Conservation (phyloP, 495 filamentous ascomycete genomes). For the Aspergillus coremiiformis region DNA sequence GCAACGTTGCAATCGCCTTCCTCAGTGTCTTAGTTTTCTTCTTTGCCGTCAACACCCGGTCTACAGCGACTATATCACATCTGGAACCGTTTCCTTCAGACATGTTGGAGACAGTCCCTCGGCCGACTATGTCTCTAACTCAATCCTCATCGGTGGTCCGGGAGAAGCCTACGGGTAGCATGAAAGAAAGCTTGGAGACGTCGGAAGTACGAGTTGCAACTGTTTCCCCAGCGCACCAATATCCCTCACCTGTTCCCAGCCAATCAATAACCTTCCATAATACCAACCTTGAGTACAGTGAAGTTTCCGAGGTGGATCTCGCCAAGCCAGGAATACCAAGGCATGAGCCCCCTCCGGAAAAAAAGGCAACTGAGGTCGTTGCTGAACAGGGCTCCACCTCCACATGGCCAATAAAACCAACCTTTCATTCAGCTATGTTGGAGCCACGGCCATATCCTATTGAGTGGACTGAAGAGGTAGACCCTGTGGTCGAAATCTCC, state of each 20-base stretch:
- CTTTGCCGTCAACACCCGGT: constrained; percentile 32
- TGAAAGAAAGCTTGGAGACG: background rate
- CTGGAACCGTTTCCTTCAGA: constrained; percentile 16
- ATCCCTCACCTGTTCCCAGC: background rate
- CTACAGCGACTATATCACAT: constrained; percentile 9
- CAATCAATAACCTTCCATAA: background rate
- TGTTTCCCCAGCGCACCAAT: background rate
- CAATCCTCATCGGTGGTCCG: constrained; percentile 1
- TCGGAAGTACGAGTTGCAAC: background rate
- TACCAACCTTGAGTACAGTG: background rate
- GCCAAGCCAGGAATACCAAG: background rate
- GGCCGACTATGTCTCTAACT: constrained; percentile 4
- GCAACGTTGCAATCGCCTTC: constrained; percentile 61
- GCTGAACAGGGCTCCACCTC: background rate
- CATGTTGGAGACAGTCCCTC: background rate
- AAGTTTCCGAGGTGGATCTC: background rate
- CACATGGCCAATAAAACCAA: background rate
- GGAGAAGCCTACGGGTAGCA: background rate
- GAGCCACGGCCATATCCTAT: background rate
- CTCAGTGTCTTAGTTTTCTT: constrained; percentile 54
- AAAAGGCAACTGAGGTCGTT: background rate
- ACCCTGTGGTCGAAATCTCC: background rate
- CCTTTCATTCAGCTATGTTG: background rate
- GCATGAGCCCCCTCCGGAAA: background rate
- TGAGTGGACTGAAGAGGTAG: background rate